Evolutionary conservation across 1,139 yeast species (phyloP).

Genomic region (Geotrichum restrictum): DNA sequence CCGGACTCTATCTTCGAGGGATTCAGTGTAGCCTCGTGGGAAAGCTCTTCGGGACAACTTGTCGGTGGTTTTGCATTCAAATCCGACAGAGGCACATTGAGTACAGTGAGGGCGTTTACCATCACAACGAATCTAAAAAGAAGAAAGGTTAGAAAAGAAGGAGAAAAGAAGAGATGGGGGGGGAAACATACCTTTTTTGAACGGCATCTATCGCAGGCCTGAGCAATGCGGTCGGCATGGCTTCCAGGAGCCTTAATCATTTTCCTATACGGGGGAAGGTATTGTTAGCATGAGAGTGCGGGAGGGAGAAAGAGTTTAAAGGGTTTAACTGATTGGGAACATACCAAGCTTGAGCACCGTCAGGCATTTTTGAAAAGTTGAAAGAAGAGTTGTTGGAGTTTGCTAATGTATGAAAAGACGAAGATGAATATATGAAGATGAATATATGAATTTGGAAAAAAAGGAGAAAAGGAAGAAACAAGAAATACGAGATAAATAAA

Average conservation of each 20-base stretch:
- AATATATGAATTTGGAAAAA: neutral
- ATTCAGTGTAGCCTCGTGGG: slow-evolving; percentile 73
- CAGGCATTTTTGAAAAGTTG: slow-evolving; percentile 22
- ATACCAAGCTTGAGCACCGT: slow-evolving; percentile 24
- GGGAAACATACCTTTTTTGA: slow-evolving; percentile 49
- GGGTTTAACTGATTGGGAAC: neutral
- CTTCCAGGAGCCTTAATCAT: slow-evolving; percentile 64
- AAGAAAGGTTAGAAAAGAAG: neutral
- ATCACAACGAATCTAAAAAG: slow-evolving; percentile 65
- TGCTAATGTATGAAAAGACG: neutral
- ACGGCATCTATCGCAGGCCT: slow-evolving; percentile 83
- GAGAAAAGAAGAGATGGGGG: neutral
- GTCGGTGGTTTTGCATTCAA: slow-evolving; percentile 72
- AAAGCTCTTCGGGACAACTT: slow-evolving; percentile 65
- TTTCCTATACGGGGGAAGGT: slow-evolving; percentile 38
- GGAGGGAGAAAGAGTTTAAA: no score
- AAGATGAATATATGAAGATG: neutral
- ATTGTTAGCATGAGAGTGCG: neutral
- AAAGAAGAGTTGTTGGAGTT: neutral
- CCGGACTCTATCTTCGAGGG: slow-evolving; percentile 58
- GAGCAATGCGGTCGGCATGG: slow-evolving; percentile 59
- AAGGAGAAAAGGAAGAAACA: neutral
- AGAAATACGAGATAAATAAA: neutral
- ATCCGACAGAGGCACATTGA: slow-evolving; percentile 63
- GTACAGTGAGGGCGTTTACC: slow-evolving; percentile 58